phyloP scores from a whole-genome alignment of 176 grass and related monocot species.

The Tillandsia fasciculata region DNA sequence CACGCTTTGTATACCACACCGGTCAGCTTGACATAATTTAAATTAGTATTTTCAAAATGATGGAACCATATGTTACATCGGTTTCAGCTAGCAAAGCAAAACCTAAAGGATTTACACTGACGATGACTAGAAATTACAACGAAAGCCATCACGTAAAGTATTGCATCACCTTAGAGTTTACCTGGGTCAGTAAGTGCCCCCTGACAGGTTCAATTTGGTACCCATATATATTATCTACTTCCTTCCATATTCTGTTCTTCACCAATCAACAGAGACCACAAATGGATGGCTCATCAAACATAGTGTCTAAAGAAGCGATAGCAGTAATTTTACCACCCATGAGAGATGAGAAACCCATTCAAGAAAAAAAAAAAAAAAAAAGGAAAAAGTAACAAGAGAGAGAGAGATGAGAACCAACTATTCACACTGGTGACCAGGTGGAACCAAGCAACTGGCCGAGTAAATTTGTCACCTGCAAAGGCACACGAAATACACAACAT shows the following conservation, averaged over 20 bases:
- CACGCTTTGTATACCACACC: too few species aligned
- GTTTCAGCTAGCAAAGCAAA: background rate
- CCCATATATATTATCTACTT: background rate
- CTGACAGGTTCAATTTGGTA: background rate
- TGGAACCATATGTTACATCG: background rate
- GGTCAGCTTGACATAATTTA: background rate
- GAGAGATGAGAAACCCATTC: too few species aligned
- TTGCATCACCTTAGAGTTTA: background rate
- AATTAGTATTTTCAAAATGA: background rate
- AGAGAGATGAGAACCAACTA: background rate
- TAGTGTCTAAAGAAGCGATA: background rate
- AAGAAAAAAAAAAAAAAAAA: too few species aligned
- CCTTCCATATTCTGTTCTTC: background rate
- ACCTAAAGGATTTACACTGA: background rate
- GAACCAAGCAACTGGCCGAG: conserved; percentile 56
- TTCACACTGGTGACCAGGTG: conserved; percentile 56
- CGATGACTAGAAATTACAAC: background rate
- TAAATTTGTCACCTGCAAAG: conserved; percentile 68
- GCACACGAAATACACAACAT: conserved; percentile 13
- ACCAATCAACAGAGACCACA: background rate
- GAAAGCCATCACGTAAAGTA: background rate
- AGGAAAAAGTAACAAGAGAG: background rate
- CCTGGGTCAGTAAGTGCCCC: background rate
- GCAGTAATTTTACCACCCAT: background rate
- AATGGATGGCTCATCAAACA: background rate